A percentile compares a stretch with the other conserved stretches of the same genome.
These are phyloP conservation scores for Tetrapisispora fleetii DNA, from an alignment of 805 yeast genomes.

Conservation along the genomic window DNA sequence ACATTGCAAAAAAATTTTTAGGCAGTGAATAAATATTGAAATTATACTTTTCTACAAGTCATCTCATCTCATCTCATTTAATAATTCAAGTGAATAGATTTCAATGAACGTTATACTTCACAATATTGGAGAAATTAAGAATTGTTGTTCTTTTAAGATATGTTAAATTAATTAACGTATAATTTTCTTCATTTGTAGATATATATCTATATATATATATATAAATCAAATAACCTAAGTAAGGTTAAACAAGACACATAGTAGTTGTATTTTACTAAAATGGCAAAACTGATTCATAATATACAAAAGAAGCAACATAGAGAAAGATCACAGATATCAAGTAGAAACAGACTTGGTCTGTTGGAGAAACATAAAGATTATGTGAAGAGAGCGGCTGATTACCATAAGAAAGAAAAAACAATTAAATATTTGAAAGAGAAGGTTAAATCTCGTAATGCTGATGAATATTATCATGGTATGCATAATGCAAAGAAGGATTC, in stretches of 20 bases:
- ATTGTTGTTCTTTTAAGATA: too few species aligned
- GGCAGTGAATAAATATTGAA: background rate
- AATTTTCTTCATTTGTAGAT: too few species aligned
- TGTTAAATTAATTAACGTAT: too few species aligned
- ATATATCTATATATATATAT: too few species aligned
- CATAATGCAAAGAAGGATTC: slow-evolving; percentile 49
- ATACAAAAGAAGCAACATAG: slow-evolving; percentile 94
- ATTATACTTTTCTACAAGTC: background rate
- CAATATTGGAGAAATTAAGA: too few species aligned
- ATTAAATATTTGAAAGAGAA: slow-evolving; percentile 64
- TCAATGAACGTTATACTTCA: too few species aligned
- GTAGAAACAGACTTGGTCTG: slow-evolving; percentile 67
- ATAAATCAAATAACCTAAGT: too few species aligned
- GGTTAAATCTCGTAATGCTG: slow-evolving; percentile 72
- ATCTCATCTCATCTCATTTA: slow-evolving; percentile 1
- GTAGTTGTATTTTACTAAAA: slow-evolving; percentile 15
- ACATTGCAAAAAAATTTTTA: too few species aligned
- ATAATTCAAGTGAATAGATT: too few species aligned
- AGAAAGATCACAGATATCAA: slow-evolving; percentile 81
- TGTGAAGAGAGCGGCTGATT: slow-evolving; percentile 58
- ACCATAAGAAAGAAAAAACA: slow-evolving; percentile 47
- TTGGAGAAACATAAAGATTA: slow-evolving; percentile 90
- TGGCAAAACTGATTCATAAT: slow-evolving; percentile 79
- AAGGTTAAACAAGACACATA: too few species aligned
- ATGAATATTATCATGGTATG: slow-evolving; percentile 96